Percentiles rank a stretch among this genome's conserved stretches.
phyloP scores from a whole-genome alignment of 768 basidiomycete species.

The Termitomyces sp. region DNA sequence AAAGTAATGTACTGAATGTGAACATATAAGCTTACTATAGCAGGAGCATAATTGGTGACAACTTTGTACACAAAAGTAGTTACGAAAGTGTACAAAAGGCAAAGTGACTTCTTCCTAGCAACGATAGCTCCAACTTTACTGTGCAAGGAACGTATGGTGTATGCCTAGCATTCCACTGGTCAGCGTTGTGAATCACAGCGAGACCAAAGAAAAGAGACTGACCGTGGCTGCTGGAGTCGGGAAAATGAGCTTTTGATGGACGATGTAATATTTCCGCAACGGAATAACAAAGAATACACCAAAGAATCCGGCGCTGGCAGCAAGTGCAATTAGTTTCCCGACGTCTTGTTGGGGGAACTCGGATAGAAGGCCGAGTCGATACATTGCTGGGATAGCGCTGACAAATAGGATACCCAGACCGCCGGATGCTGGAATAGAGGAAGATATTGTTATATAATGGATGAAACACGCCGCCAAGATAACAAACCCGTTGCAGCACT shows the following conservation, averaged over 20 bases:
- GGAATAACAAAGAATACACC: slow-evolving; percentile 66
- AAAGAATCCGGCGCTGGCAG: slow-evolving; percentile 49
- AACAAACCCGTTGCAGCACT: slow-evolving; percentile 44
- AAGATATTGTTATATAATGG: slow-evolving; percentile 8
- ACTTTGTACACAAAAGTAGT: slow-evolving; percentile 47
- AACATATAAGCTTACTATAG: slow-evolving; percentile 31
- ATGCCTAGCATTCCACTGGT: slow-evolving; percentile 30
- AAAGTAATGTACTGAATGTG: background rate
- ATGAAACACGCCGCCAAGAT: slow-evolving; percentile 1
- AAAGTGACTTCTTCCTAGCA: slow-evolving; percentile 52
- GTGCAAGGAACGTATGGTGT: slow-evolving; percentile 58
- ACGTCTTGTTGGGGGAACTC: slow-evolving; percentile 42
- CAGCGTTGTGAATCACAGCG: background rate
- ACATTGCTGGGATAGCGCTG: slow-evolving; percentile 55
- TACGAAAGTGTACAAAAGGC: slow-evolving; percentile 40
- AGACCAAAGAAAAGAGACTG: slow-evolving; percentile 8
- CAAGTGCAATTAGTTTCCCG: slow-evolving; percentile 51
- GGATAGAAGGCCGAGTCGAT: slow-evolving; percentile 44
- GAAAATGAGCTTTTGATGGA: slow-evolving; percentile 58
- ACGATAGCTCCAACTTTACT: slow-evolving; percentile 42
- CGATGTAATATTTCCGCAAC: slow-evolving; percentile 54
- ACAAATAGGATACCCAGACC: slow-evolving; percentile 57
- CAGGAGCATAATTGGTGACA: slow-evolving; percentile 51
- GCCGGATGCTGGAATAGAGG: slow-evolving; percentile 37
- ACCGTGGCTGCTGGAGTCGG: slow-evolving; percentile 61